Conservation (phyloP, 2,329 filamentous ascomycete species). For the Botrytis fragariae region DNA sequence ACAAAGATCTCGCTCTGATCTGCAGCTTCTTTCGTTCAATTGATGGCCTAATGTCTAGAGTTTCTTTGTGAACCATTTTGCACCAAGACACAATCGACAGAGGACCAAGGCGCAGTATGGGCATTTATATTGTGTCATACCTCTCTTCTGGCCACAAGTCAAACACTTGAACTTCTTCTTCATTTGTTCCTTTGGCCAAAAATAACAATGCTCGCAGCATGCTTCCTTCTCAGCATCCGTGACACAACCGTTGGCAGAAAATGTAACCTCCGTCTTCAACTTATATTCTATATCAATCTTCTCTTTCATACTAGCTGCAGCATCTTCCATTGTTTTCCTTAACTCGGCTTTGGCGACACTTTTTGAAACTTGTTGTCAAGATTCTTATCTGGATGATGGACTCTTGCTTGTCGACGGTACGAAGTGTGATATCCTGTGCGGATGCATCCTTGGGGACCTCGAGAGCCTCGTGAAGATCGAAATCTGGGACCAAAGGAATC, state of each 20-base stretch:
- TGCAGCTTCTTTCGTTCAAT: neutral
- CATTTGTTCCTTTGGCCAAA: conserved; percentile 26
- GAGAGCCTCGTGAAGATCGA: conserved; percentile 26
- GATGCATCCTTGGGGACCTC: conserved; percentile 21
- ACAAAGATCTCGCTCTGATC: neutral
- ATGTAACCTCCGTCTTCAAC: conserved; percentile 18
- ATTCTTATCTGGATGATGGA: conserved; percentile 31
- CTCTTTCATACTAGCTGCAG: neutral
- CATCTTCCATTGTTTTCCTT: neutral
- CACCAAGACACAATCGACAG: conserved; percentile 24
- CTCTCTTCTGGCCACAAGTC: conserved; percentile 25
- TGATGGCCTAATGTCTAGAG: neutral
- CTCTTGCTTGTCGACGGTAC: conserved; percentile 25
- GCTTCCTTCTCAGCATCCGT: conserved; percentile 24
- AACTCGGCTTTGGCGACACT: neutral
- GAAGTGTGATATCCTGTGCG: conserved; percentile 23
- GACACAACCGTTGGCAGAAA: conserved; percentile 8
- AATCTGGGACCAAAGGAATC: conserved; percentile 23
- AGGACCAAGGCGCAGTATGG: conserved; percentile 24
- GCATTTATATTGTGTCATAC: conserved; percentile 25
- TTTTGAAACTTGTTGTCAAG: too few species aligned
- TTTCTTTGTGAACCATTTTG: neutral
- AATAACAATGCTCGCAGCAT: conserved; percentile 24
- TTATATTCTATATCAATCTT: conserved; percentile 6
- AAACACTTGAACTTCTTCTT: conserved; percentile 29